Evolutionary conservation across 192 early-diverging fungal genomes (phyloP), one percentile per base, ranked within the genome.

Genomic region (Rhizophagus clarus): DNA sequence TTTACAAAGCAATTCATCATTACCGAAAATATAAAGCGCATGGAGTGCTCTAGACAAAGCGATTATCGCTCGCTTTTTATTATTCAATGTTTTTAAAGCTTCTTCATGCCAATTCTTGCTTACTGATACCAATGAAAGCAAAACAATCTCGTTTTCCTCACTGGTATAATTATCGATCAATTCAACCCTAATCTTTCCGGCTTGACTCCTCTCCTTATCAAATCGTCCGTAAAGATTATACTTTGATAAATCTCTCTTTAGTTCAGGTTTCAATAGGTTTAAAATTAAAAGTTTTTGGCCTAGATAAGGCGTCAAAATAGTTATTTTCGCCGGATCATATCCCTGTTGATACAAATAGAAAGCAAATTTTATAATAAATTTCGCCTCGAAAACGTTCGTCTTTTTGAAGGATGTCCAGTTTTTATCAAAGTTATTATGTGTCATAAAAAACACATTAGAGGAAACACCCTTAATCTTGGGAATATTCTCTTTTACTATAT

Each of bases 61-160:
- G 5, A 90, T 86, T 64, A 85, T 85, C n/a, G 86, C 84, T 61
- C 88, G 88, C 66, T 88, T 87, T 14, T 82, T 83, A 1, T 85
- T 90, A 74, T 90, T 93, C 34, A 97, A 81, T 81, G 96, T 95
- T 10, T 94, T 95, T 71, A 97, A 49, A 77, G 84, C 2, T 94
- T 96, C 68, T 90, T 94, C 63, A 86, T 88, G 73, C 95, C 97
- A 79, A 94, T 96, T 32, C 95, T 92, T 42, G 97, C 17, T 37
- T 15, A 72, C 71, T 8, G 17, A 10, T 15, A 72, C 97, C 76
- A 96, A 92, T 61, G 94, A 94, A 56, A 99, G 82, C 45, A 99
- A 96, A 75, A 99, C 97, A 76, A 98, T 97, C 78, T 98, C 95
- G 82, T 97, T 98, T 81, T 99, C 97, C 61, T 97, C 95, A 61